Evolutionary conservation across 495 filamentous ascomycete species (phyloP), one percentile per base, ranked within the genome.

Genomic region (Neurospora pannonica): DNA sequence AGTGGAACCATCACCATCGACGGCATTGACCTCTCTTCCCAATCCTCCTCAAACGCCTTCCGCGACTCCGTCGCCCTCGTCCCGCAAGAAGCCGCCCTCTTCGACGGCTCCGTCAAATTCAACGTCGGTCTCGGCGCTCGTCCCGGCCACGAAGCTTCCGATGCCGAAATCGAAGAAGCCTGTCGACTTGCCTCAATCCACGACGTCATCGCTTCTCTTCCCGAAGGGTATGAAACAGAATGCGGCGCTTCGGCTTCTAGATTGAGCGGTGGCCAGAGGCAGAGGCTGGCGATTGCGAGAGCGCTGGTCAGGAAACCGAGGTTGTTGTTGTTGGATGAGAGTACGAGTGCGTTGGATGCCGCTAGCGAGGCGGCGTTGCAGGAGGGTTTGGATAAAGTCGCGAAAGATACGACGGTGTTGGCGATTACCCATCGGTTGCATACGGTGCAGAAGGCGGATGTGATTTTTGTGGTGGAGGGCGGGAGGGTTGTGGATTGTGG

Each of bases 291-390:
- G 7, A 92, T 96, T 76, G 93, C 93, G n/a, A 84, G 93, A 71
- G 92, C 93, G 5, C 86, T 92, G 69, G 83, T 98, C 8, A 88
- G 94, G 48, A 90, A 97, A 77, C 92, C 95, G 0, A 89, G 91
- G 19, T 87, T 98, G 46, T 78, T 98, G 67, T 88, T 98, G 40
- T 81, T 98, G 69, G 94, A 97, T 76, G 94, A 97, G 78, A 91
- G 91, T 7, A 97, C 93, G 1, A 91, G 90, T 77, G 92, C 94
- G 31, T 81, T 97, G 31, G 94, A 97, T 78, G 87, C 89, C 9
- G 88, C 87, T 54, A 92, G 89, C 73, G 92, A 95, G 78, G 83
- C 84, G 36, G 84, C 90, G 17, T 82, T 97, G 62, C 92, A 96
- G 80, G 89, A 90, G 5, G 90, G 89, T 2, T 83, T 97, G 71